A percentile compares a stretch with the other conserved stretches of the same genome.
Conservation (phyloP, 345 rosid genomes). For the Eucalyptus victrix region DNA sequence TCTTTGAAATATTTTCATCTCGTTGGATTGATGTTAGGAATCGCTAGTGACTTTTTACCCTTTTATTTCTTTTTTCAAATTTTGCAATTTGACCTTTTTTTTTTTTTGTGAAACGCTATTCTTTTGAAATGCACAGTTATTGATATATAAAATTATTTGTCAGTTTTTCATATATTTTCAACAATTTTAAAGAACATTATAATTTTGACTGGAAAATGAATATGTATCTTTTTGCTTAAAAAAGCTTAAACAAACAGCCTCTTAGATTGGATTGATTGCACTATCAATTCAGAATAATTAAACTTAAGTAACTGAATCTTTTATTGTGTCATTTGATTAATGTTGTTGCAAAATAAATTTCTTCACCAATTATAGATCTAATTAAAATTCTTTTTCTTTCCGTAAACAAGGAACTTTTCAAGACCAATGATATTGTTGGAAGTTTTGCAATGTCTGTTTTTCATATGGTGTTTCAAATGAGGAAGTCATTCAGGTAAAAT, state of each 20-base stretch:
- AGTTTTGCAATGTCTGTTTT: background rate
- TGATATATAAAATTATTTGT: background rate
- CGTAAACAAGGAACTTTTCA: background rate
- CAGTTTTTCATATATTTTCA: background rate
- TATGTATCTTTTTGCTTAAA: background rate
- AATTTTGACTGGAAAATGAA: background rate
- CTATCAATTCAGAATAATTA: background rate
- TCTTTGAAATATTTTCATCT: background rate
- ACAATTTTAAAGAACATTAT: background rate
- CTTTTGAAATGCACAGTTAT: background rate
- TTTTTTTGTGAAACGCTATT: background rate
- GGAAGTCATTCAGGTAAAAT: background rate
- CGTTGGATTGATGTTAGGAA: background rate
- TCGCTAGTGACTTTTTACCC: background rate
- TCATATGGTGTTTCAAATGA: background rate
- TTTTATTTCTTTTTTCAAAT: background rate
- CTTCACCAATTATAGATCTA: background rate
- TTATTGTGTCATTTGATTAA: background rate
- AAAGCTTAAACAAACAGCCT: background rate
- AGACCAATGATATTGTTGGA: background rate
- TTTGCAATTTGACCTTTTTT: background rate
- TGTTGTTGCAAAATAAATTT: background rate
- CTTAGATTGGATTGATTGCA: background rate
- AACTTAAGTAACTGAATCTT: background rate
- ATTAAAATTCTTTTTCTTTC: background rate